Base-by-base conservation (phyloP, 139 green algal species). In the Gonium pectorale region DNA sequence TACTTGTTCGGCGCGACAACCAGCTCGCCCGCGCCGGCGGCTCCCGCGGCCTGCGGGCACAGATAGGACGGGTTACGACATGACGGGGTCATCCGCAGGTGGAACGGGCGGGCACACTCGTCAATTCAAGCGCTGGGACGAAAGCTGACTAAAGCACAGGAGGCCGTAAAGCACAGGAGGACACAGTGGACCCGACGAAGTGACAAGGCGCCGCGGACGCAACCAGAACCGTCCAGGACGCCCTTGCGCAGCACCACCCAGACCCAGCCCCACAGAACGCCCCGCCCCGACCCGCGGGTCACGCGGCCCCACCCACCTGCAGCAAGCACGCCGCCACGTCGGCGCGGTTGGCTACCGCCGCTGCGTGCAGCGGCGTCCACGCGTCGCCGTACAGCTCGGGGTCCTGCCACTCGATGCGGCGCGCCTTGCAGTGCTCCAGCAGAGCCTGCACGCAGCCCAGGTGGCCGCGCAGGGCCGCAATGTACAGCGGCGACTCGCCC, bases 321-420 rank as follows among this genome's bases (percentile, higher is more conserved):
- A 84, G 63, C 80, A 98, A 84, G 41, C 70, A 86, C 26, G 73
- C 40, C 3, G 88, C 89, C 11, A 94, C 88, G 44, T 90, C 83
- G 0, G 68, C 56, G 0, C 86, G 75, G 84, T 90, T 78, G 5
- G 92, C 95, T 52, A 98, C 94, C 11, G 94, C 92, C 9, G 96
- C 94, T 0, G 96, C 96, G 90, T 97, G 96, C 7, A 98, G 89
- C 11, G 96, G 96, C 5, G 95, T 98, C 96, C 96, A 98, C 11
- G 90, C 89, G 80, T 98, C 95, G 2, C 88, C 89, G 81, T 97
- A 96, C 67, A 95, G 77, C 19, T n/a, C 46, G 1, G 70, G 46
- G 9, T 93, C 86, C 84, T 91, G 88, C 96, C 96, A 98, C 15
- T 46, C 43, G 5, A 96, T 79, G 41, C 88, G 88, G 21, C 52